These are phyloP conservation scores for Ophiostoma himal-ulmi DNA, from an alignment of 2,329 filamentous ascomycete genomes.

Conservation along the genomic window DNA sequence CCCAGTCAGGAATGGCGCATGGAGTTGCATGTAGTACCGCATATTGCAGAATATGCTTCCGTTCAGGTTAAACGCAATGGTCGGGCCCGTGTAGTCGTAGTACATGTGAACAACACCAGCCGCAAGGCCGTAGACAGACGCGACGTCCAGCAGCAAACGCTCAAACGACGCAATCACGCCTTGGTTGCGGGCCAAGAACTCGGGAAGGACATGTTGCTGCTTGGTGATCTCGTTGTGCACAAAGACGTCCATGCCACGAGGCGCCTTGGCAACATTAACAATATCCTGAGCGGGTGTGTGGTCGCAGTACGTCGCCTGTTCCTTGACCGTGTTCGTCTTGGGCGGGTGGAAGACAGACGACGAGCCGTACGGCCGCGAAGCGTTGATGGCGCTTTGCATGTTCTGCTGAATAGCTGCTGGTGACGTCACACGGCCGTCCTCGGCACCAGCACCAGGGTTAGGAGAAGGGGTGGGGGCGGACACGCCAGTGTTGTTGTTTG, in stretches of 20 bases:
- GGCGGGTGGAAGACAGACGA: constrained; percentile 67
- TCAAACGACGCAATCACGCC: constrained; percentile 64
- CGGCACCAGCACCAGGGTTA: constrained; percentile 28
- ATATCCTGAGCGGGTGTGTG: constrained; percentile 68
- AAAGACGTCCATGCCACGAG: constrained; percentile 69
- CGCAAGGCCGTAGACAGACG: constrained; percentile 65
- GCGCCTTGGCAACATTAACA: constrained; percentile 60
- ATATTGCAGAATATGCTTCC: constrained; percentile 94
- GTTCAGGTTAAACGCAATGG: constrained; percentile 85
- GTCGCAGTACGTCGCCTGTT: constrained; percentile 84
- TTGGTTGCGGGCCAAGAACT: constrained; percentile 58
- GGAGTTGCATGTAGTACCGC: constrained; percentile 76
- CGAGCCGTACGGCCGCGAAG: constrained; percentile 71
- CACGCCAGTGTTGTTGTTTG: background rate
- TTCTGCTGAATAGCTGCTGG: constrained; percentile 61
- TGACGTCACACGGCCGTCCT: constrained; percentile 52
- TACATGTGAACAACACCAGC: constrained; percentile 73
- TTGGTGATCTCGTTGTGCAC: constrained; percentile 48
- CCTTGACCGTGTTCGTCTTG: constrained; percentile 65
- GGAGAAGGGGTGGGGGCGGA: background rate
- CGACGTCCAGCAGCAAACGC: constrained; percentile 61
- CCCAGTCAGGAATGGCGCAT: constrained; percentile 47
- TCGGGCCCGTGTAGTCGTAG: constrained; percentile 69
- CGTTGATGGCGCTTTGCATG: constrained; percentile 69
- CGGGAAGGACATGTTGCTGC: constrained; percentile 35